Evolutionary conservation across 495 filamentous ascomycete genomes (phyloP).

Genomic region (Penicillium crystallinum): DNA sequence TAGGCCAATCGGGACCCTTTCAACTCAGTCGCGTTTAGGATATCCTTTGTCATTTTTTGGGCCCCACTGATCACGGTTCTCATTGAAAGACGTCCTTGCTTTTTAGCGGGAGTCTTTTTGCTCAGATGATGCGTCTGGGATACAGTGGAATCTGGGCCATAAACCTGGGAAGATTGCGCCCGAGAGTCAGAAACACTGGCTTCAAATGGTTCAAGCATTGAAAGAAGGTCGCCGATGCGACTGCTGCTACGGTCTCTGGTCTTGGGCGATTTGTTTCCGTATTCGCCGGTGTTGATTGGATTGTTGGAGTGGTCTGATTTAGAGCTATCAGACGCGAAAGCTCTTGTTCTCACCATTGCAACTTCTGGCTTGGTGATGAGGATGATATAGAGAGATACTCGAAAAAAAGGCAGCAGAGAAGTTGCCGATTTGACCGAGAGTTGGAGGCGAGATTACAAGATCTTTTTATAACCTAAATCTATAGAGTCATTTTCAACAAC

Average conservation of each 20-base stretch:
- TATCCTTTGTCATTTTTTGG: background rate
- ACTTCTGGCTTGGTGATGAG: background rate
- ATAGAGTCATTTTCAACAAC: too few species aligned
- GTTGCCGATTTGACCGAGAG: too few species aligned
- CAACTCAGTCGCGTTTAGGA: background rate
- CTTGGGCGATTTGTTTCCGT: background rate
- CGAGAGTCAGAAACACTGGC: too few species aligned
- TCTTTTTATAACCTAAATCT: too few species aligned
- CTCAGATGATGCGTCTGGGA: too few species aligned
- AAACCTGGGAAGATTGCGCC: too few species aligned
- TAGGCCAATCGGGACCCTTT: conserved; percentile 5
- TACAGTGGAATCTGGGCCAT: too few species aligned
- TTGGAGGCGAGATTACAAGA: too few species aligned
- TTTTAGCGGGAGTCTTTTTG: background rate
- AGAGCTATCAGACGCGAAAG: background rate
- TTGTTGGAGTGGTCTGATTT: background rate
- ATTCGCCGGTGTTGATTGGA: background rate
- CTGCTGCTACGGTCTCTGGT: background rate
- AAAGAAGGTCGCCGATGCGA: too few species aligned
- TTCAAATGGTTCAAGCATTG: too few species aligned
- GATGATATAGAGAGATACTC: too few species aligned
- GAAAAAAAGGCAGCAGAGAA: too few species aligned
- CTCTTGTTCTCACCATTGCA: background rate
- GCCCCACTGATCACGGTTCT: background rate
- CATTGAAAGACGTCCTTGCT: background rate